phyloP scores from a whole-genome alignment of 805 yeast genomes.

The Candida vaughaniae region DNA sequence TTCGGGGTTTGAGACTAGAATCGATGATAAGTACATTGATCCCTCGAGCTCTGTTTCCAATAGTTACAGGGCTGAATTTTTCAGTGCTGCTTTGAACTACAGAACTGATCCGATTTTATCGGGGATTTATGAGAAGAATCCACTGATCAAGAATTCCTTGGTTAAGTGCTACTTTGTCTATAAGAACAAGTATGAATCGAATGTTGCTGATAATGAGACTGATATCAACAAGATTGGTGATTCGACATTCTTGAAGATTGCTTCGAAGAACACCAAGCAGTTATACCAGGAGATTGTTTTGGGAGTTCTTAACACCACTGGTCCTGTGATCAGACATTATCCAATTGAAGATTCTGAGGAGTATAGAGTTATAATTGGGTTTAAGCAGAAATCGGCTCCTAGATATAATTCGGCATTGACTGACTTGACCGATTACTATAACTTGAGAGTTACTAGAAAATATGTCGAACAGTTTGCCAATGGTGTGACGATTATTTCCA shows the following conservation, averaged over 20 bases:
- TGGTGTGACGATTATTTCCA: slow-evolving; percentile 81
- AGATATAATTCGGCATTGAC: slow-evolving; percentile 85
- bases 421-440: slow-evolving; percentile 85
- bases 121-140: slow-evolving; percentile 32
- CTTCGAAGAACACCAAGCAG: slow-evolving; percentile 74
- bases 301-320: slow-evolving; percentile 71
- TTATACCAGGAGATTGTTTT: slow-evolving; percentile 71
- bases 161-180: slow-evolving; percentile 81
- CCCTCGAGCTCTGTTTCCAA: slow-evolving; percentile 38
- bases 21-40: slow-evolving; percentile 81
- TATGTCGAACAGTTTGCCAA: slow-evolving; percentile 93
- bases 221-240: slow-evolving; percentile 75
- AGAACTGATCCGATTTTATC: slow-evolving; percentile 45
- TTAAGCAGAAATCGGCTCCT: slow-evolving; percentile 78
- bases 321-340: slow-evolving; percentile 89
- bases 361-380: slow-evolving; percentile 86
- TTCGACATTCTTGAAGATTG: slow-evolving; percentile 69
- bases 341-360: slow-evolving; percentile 79
- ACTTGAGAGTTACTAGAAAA: slow-evolving; percentile 79
- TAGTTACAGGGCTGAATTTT: slow-evolving; percentile 71
- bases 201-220: slow-evolving; percentile 25
- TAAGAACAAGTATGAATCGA: slow-evolving; percentile 46
- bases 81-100: slow-evolving; percentile 61
- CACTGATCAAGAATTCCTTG: slow-evolving; percentile 42
- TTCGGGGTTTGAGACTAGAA: slow-evolving; percentile 58